A percentile compares a stretch with the other conserved stretches of the same genome.
Evolutionary conservation across 257 asterid genomes (phyloP).

Genomic region (Thymus mandschuricus): DNA sequence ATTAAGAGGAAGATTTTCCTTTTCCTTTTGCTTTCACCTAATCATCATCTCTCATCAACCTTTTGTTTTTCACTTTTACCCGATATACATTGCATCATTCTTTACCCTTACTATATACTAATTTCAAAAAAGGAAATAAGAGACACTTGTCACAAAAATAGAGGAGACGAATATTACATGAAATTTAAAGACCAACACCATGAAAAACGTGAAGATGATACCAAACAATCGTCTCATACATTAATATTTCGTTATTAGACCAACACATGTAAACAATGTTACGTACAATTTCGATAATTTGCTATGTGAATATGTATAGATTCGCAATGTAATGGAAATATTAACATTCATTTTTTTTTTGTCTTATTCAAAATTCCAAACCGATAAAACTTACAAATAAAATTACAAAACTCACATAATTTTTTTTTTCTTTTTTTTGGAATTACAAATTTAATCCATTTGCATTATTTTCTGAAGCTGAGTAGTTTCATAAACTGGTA

Average conservation of each 20-base stretch:
- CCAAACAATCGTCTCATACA: no score
- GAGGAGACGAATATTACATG: neutral
- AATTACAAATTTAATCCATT: constrained; percentile 50
- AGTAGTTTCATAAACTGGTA: constrained; percentile 80
- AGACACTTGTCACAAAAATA: neutral
- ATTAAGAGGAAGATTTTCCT: constrained; percentile 33
- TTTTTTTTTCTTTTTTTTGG: neutral
- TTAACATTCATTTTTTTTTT: constrained; percentile 33
- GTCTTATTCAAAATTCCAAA: constrained; percentile 51
- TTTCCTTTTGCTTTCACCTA: constrained; percentile 35
- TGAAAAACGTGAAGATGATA: no score
- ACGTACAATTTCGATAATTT: no score
- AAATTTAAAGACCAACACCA: no score
- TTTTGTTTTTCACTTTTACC: constrained; percentile 36
- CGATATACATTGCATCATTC: constrained; percentile 25
- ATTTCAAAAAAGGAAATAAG: neutral
- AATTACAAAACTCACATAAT: constrained; percentile 23
- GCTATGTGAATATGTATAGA: no score
- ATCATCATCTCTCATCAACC: constrained; percentile 26
- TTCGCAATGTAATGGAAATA: neutral
- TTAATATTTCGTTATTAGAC: no score
- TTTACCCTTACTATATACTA: constrained; percentile 1
- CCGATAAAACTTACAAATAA: constrained; percentile 39
- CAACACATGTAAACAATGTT: no score
- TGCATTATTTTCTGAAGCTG: constrained; percentile 49